Evolutionary conservation across 148 eudicot genomes (phyloP).

Genomic region (Cornus florida): DNA sequence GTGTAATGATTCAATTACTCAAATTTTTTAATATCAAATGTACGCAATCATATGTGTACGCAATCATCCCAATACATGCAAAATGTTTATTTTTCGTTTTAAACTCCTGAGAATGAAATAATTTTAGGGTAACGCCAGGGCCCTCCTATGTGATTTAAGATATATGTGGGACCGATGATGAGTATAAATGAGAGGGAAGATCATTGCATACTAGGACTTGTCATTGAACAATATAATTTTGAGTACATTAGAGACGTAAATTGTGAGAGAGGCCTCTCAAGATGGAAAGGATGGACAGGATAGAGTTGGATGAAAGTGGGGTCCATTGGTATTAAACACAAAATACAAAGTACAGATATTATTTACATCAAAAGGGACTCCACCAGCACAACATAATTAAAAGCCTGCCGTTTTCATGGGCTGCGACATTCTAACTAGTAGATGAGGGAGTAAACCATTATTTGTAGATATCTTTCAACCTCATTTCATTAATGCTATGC

Average conservation of each 20-base stretch:
- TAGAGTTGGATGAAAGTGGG: neutral
- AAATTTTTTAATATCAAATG: no score
- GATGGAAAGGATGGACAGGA: neutral
- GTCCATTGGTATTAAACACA: neutral
- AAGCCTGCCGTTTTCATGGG: conserved; percentile 4
- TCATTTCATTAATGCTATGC: conserved; percentile 7
- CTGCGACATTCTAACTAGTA: conserved; percentile 11
- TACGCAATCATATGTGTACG: no score
- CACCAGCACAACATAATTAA: neutral
- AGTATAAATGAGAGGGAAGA: neutral
- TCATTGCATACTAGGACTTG: neutral
- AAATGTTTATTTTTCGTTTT: no score
- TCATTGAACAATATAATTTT: neutral
- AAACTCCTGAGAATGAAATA: no score
- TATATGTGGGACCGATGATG: neutral
- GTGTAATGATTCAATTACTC: no score
- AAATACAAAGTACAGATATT: neutral
- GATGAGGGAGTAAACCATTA: neutral
- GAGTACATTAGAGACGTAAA: neutral
- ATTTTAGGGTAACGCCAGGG: no score
- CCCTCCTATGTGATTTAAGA: no score
- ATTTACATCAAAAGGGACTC: neutral
- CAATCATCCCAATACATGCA: no score
- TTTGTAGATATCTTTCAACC: conserved; percentile 5
- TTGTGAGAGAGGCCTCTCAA: neutral